Conservation (phyloP, 75 land plant species). For the Ceratopteris richardii region DNA sequence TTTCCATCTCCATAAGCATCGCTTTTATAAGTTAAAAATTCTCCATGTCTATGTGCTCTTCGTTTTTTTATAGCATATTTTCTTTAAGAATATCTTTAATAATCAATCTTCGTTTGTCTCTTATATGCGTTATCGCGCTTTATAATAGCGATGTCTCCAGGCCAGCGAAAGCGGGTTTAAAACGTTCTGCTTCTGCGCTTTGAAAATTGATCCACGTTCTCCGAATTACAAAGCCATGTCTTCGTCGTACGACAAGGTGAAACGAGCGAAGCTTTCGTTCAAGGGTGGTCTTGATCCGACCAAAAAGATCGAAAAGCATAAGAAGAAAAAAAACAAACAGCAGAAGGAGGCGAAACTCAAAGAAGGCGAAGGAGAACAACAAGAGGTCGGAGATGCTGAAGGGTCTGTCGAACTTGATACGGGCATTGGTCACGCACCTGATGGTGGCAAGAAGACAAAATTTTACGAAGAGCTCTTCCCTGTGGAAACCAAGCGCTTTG, state of each 20-base stretch:
- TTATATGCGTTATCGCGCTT: no score
- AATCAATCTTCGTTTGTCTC: no score
- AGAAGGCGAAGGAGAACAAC: slow-evolving; percentile 4
- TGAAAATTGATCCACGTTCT: no score
- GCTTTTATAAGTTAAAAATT: no score
- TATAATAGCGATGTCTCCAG: no score
- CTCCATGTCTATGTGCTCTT: no score
- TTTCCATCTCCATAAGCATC: no score
- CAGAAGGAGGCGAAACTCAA: slow-evolving; percentile 8
- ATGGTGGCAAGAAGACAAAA: slow-evolving; percentile 32
- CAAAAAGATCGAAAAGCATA: background rate
- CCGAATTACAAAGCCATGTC: no score
- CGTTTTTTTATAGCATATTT: no score
- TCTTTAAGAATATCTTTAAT: no score
- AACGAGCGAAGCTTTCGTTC: slow-evolving; percentile 12
- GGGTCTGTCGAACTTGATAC: slow-evolving; percentile 8
- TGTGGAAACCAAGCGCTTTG: slow-evolving; percentile 36
- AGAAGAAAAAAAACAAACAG: background rate
- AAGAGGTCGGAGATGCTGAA: background rate
- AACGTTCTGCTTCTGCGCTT: no score
- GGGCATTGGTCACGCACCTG: slow-evolving; percentile 30
- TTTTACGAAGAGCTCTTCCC: slow-evolving; percentile 38
- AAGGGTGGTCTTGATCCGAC: slow-evolving; percentile 5
- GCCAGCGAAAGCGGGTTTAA: no score
- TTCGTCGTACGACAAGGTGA: slow-evolving; percentile 10